A percentile compares a stretch with the other conserved stretches of the same genome.
Evolutionary conservation across 371 early-diverging fungal genomes (phyloP).

Genomic region (Choanephora cucurbitarum): DNA sequence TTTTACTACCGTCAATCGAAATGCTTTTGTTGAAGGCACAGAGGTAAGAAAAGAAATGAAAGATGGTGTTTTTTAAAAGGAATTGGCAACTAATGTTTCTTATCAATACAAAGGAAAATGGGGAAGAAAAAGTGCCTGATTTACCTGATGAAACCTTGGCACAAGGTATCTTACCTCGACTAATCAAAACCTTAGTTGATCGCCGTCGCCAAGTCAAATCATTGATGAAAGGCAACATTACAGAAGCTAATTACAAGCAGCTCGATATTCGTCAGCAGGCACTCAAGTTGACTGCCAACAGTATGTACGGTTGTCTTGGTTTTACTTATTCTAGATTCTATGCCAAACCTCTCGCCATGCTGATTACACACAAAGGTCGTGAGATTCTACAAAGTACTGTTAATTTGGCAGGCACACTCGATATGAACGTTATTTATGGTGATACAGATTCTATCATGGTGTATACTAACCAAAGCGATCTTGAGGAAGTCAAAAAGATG

Average conservation of each 20-base stretch:
- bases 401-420: slow-evolving; percentile 76
- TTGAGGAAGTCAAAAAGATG: slow-evolving; percentile 78
- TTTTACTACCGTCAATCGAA: slow-evolving; percentile 94
- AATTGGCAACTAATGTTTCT: too few relatives aligned
- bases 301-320: slow-evolving; percentile 99
- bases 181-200: slow-evolving; percentile 90
- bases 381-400: slow-evolving; percentile 97
- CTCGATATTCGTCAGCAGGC: slow-evolving; percentile 97
- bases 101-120: slow-evolving; percentile 24
- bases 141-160: slow-evolving; percentile 67
- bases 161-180: slow-evolving; percentile 89
- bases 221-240: slow-evolving; percentile 78
- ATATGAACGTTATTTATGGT: slow-evolving; percentile 98
- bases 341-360: slow-evolving; percentile 97
- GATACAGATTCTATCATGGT: slow-evolving; percentile 99
- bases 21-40: slow-evolving; percentile 9
- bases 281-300: slow-evolving; percentile 99
- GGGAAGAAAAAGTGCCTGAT: slow-evolving; percentile 75
- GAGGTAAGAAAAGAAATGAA: slow-evolving; percentile 9
- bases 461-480: slow-evolving; percentile 83
- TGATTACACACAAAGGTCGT: slow-evolving; percentile 98
- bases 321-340: slow-evolving; percentile 96
- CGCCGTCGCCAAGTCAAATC: slow-evolving; percentile 92
- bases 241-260: slow-evolving; percentile 63
- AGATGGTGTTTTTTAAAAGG: slow-evolving; percentile 3